Evolutionary conservation across 148 eudicot species (phyloP).

Genomic region (Camellia sinensis): DNA sequence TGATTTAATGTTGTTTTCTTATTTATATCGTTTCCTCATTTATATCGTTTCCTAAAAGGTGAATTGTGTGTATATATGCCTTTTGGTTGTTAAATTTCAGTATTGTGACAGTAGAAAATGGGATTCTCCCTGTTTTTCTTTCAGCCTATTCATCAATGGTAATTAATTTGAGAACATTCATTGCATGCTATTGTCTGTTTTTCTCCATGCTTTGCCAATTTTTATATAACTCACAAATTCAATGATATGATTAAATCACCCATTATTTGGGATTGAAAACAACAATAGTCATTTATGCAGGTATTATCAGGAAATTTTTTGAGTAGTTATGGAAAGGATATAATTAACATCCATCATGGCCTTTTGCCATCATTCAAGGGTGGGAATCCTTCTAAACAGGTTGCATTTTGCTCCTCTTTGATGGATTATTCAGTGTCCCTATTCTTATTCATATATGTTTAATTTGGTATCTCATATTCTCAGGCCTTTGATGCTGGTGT

Average conservation of each 20-base stretch:
- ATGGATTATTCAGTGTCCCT: background rate
- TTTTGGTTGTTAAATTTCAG: background rate
- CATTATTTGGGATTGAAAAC: background rate
- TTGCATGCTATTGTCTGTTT: background rate
- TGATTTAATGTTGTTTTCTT: too few relatives aligned
- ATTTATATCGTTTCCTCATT: too few relatives aligned
- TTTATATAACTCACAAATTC: background rate
- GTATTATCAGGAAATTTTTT: conserved; percentile 71
- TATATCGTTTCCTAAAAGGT: background rate
- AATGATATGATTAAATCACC: background rate
- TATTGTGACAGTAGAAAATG: background rate
- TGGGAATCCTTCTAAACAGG: conserved; percentile 88
- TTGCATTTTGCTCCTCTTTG: conserved; percentile 16
- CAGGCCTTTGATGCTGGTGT: conserved; percentile 95
- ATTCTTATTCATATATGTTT: conserved; percentile 2
- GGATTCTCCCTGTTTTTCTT: background rate
- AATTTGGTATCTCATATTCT: background rate
- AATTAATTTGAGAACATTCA: background rate
- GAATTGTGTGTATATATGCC: background rate
- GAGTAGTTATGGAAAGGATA: conserved; percentile 66
- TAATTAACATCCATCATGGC: conserved; percentile 95
- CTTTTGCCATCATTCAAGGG: conserved; percentile 96
- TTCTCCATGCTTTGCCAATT: background rate
- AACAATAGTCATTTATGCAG: conserved; percentile 33
- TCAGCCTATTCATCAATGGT: background rate